Evolutionary conservation across 2,329 filamentous ascomycete species (phyloP), one percentile per base, ranked within the genome.

Genomic region (Chlorencoelia australis): DNA sequence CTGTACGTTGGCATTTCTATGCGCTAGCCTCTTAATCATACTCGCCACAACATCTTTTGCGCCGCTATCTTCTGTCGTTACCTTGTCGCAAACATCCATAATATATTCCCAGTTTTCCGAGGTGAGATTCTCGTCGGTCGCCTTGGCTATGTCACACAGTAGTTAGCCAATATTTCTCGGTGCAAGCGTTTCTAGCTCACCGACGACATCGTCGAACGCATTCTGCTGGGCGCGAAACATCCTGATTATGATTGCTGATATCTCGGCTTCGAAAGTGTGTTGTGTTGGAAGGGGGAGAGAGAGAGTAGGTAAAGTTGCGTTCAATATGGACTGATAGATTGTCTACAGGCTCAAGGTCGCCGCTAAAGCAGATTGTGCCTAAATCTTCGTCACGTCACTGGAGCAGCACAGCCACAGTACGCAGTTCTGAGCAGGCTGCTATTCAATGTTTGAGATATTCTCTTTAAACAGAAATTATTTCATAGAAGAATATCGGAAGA

Each of bases 81-180:
- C 58, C 45, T 61, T 62, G 41, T 63, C 60, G 50, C 59, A 61
- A 19, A 61, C 59, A 52, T 63, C 60, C 59, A 62, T 61, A 45
- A 62, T 62, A 47, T 55, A 79, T 57, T 82, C 79, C 79, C 79
- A 83, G 58, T 82, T 82, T 62, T 73, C 70, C 42, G 64, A 56
- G 7, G 57, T 96, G 52, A 96, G 74, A 63, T 95, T 98, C 71
- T 98, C 91, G 63, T 98, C 91, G 39, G 91, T 98, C 56, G 91
- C 88, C 64, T 82, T 82, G 55, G 75, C 79, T 80, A 53, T 49
- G 52, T 13, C 34, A 13, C 21, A 27, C 32, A 27, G 44, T 41
- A 35, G 39, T 50, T 20, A 50, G 48, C 41, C 43, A n/a, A 13
- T 13, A 19, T 9, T 18, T 26, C 28, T 15, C 14, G 28, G 27